phyloP scores from a whole-genome alignment of 1,284 basidiomycete species.

The Trametes pubescens region DNA sequence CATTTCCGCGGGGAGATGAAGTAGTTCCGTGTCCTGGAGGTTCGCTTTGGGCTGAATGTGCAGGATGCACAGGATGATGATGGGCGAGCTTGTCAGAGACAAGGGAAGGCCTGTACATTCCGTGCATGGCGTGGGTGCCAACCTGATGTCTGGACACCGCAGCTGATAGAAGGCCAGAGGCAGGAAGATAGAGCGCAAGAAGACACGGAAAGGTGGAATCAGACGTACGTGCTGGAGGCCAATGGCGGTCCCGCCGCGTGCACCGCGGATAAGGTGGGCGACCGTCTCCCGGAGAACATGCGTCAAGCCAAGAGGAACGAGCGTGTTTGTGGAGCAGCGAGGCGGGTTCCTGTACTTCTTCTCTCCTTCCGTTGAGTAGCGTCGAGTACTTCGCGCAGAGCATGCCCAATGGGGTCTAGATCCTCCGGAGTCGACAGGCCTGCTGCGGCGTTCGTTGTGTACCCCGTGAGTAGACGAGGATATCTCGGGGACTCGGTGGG shows the following conservation, averaged over 20 bases:
- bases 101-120: neutral
- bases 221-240: neutral
- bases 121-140: neutral
- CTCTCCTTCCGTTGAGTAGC: no score
- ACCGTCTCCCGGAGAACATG: neutral
- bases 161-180: neutral
- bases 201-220: neutral
- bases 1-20: conserved; percentile 8
- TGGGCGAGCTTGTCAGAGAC: neutral
- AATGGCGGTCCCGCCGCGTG: neutral
- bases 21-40: neutral
- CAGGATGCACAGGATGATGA: neutral
- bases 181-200: neutral
- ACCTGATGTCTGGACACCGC: neutral
- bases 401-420: neutral
- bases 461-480: neutral
- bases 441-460: neutral
- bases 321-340: conserved; percentile 8
- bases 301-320: neutral
- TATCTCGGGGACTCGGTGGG: neutral
- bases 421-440: neutral
- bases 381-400: neutral
- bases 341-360: neutral
- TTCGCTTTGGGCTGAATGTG: neutral
- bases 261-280: neutral